A percentile compares a stretch with the other conserved stretches of the same genome.
These are phyloP conservation scores for Collariella sp. DNA, from an alignment of 495 filamentous ascomycete species.

Conservation along the genomic window DNA sequence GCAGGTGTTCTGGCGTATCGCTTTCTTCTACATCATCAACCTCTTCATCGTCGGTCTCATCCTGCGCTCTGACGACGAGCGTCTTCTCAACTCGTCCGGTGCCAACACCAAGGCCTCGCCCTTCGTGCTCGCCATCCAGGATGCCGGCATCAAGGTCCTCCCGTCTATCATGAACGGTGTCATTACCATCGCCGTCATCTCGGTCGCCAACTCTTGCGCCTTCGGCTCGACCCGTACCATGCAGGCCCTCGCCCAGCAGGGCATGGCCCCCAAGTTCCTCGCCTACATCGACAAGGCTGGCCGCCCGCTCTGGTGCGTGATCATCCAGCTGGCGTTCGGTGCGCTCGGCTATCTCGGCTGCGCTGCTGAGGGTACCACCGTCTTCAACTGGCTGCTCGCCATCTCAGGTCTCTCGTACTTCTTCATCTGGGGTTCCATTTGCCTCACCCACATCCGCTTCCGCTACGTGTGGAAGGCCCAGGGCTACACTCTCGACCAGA, in stretches of 20 bases:
- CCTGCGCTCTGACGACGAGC: constrained; percentile 33
- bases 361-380: constrained; percentile 13
- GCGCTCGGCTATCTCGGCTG: constrained; percentile 31
- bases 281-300: constrained; percentile 50
- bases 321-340: constrained; percentile 45
- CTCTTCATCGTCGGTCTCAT: constrained; percentile 55
- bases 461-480: constrained; percentile 44
- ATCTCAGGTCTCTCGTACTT: constrained; percentile 58
- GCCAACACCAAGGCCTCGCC: constrained; percentile 45
- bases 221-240: constrained; percentile 57
- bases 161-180: constrained; percentile 65
- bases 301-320: constrained; percentile 46
- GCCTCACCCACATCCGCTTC: constrained; percentile 67
- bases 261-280: constrained; percentile 51
- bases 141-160: constrained; percentile 56
- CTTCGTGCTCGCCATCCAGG: constrained; percentile 58
- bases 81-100: constrained; percentile 36
- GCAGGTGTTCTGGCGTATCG: constrained; percentile 77
- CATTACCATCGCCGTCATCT: constrained; percentile 52
- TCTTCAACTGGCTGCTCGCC: constrained; percentile 59
- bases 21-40: constrained; percentile 69
- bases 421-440: constrained; percentile 64
- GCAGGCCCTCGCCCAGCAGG: constrained; percentile 48
- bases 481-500: constrained; percentile 43
- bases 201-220: constrained; percentile 55